Evolutionary conservation across 1,284 basidiomycete species (phyloP).

Genomic region (Omphalotus olearius): DNA sequence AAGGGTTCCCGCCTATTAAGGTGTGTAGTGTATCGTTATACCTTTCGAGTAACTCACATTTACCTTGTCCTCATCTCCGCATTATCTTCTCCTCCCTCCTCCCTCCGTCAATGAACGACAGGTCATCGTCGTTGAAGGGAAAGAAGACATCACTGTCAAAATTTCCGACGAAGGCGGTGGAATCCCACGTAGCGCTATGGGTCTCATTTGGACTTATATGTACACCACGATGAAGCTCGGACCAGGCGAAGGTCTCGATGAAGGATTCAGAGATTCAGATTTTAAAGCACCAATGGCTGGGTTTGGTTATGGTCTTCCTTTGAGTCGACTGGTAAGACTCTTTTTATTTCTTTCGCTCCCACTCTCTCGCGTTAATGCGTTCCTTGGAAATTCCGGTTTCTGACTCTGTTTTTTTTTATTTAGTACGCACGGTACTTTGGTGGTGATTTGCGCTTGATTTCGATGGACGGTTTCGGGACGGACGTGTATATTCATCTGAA

Average conservation of each 20-base stretch:
- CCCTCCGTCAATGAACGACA: neutral
- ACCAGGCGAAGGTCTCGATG: slow-evolving; percentile 74
- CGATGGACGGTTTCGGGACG: slow-evolving; percentile 96
- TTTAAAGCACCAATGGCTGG: slow-evolving; percentile 99
- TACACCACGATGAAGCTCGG: slow-evolving; percentile 90
- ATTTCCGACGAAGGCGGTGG: slow-evolving; percentile 95
- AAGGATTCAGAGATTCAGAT: slow-evolving; percentile 87
- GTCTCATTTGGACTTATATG: slow-evolving; percentile 98
- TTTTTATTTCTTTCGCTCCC: neutral
- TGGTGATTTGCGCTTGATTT: slow-evolving; percentile 92
- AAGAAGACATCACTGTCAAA: slow-evolving; percentile 98
- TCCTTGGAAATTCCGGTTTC: neutral
- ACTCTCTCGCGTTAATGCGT: neutral
- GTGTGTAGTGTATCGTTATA: slow-evolving; percentile 4
- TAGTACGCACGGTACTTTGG: slow-evolving; percentile 96
- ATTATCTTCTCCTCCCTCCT: no score
- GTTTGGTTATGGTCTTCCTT: slow-evolving; percentile 91
- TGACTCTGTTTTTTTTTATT: slow-evolving; percentile 1
- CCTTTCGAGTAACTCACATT: neutral
- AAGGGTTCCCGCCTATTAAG: slow-evolving; percentile 91
- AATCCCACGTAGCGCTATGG: slow-evolving; percentile 90
- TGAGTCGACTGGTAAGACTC: slow-evolving; percentile 76
- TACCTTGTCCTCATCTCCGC: no score
- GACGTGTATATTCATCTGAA: slow-evolving; percentile 92
- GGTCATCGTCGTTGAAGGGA: slow-evolving; percentile 93